A percentile compares a stretch with the other conserved stretches of the same genome.
phyloP scores from a whole-genome alignment of 345 rosid species.

The Xanthoceras sorbifolium region DNA sequence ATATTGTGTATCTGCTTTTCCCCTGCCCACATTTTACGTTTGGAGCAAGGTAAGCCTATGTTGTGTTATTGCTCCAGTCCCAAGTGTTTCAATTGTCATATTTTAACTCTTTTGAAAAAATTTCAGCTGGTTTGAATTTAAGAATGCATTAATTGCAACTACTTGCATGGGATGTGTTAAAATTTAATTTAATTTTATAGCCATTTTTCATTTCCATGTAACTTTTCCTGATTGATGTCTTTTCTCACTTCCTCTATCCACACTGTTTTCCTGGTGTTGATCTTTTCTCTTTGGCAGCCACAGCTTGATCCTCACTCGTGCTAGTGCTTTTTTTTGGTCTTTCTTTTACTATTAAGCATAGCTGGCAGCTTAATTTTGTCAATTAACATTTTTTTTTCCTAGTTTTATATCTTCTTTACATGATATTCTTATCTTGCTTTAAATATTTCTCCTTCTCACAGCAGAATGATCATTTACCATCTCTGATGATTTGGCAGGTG shows the following conservation, averaged over 20 bases:
- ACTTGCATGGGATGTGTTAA: not conserved
- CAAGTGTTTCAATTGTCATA: not conserved
- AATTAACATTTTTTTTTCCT: not conserved
- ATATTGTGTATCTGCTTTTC: not conserved
- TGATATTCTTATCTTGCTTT: not conserved
- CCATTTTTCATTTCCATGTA: not conserved
- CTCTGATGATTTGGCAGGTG: constrained; percentile 54
- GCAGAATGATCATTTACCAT: constrained; percentile 19
- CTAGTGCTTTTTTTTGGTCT: not conserved
- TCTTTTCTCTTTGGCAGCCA: not conserved
- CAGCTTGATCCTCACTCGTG: not conserved
- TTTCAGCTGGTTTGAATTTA: not conserved
- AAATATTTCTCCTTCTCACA: not conserved
- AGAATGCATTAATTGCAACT: not conserved
- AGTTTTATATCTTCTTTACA: not conserved
- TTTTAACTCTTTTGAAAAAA: not conserved
- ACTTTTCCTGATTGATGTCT: not conserved
- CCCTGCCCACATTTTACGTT: not conserved
- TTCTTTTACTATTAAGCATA: not conserved
- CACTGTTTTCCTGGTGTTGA: not conserved
- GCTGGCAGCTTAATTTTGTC: not conserved
- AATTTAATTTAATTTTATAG: not conserved
- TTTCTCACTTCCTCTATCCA: not conserved
- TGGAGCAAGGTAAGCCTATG: not conserved
- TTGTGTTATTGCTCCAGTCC: not conserved